Evolutionary conservation across 345 rosid genomes (phyloP).

Genomic region (Arabis alpina): DNA sequence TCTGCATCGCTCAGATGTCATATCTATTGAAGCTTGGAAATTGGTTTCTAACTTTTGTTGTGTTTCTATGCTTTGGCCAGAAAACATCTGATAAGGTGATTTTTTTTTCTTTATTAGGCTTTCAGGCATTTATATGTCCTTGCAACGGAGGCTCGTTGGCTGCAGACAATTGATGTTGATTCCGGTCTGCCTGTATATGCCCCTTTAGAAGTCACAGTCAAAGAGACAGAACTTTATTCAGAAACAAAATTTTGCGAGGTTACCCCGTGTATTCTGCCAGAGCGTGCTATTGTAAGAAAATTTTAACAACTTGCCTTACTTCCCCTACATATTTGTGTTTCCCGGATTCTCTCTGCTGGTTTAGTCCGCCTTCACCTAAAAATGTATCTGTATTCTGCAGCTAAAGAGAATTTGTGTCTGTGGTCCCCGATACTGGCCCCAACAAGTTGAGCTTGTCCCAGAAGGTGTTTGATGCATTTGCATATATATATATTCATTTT

Average conservation of each 20-base stretch:
- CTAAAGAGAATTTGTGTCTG: constrained; percentile 77
- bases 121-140: constrained; percentile 96
- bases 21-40: constrained; percentile 20
- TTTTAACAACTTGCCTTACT: constrained; percentile 23
- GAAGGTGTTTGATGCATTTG: constrained; percentile 59
- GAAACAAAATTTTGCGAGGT: constrained; percentile 89
- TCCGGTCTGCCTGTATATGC: constrained; percentile 92
- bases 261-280: constrained; percentile 94
- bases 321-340: constrained; percentile 19
- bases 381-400: constrained; percentile 57
- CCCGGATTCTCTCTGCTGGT: constrained; percentile 15
- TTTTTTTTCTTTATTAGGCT: constrained; percentile 58
- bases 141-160: constrained; percentile 95
- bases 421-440: constrained; percentile 99
- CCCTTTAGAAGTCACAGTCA: constrained; percentile 82
- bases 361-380: constrained; percentile 28
- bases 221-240: constrained; percentile 81
- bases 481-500: constrained; percentile 7
- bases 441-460: constrained; percentile 78
- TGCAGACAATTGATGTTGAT: constrained; percentile 97
- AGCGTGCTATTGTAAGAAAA: constrained; percentile 86
- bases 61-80: constrained; percentile 25
- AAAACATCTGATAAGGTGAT: constrained; percentile 25
- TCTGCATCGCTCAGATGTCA: neutral
- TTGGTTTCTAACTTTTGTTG: constrained; percentile 30